Conservation (phyloP, 1,284 basidiomycete genomes). For the Ceratobasidium papillatum region DNA sequence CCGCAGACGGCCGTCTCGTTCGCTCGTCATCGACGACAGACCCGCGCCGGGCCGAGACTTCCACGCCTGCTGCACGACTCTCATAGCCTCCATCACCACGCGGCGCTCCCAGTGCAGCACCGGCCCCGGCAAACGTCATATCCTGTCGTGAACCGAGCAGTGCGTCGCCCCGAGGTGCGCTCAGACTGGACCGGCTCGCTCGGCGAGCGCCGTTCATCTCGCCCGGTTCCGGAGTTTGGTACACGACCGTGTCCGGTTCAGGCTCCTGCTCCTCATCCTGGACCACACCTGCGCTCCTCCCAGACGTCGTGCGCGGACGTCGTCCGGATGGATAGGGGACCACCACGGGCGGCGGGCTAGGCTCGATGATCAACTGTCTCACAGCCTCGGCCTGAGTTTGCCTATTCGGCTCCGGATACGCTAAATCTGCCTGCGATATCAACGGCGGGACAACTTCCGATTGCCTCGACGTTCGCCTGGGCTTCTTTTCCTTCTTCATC, state of each 20-base stretch:
- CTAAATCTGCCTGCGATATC: neutral
- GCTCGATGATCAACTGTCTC: slow-evolving; percentile 17
- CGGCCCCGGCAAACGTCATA: slow-evolving; percentile 26
- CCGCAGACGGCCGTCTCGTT: slow-evolving; percentile 6
- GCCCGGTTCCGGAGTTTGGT: slow-evolving; percentile 22
- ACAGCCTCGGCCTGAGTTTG: slow-evolving; percentile 11
- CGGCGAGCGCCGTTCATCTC: neutral
- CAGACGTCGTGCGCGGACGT: slow-evolving; percentile 25
- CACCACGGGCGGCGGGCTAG: slow-evolving; percentile 29
- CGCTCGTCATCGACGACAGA: slow-evolving; percentile 24
- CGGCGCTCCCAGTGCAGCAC: slow-evolving; percentile 9
- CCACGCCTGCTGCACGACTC: slow-evolving; percentile 1
- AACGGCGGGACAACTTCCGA: neutral
- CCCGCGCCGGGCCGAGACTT: slow-evolving; percentile 10
- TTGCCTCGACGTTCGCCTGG: slow-evolving; percentile 11
- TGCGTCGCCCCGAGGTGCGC: neutral
- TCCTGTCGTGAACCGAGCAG: slow-evolving; percentile 31
- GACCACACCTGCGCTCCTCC: neutral
- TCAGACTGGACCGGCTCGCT: slow-evolving; percentile 1
- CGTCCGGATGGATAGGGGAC: neutral
- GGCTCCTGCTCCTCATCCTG: slow-evolving; percentile 5
- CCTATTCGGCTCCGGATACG: slow-evolving; percentile 22
- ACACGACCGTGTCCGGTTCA: slow-evolving; percentile 36
- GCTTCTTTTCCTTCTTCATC: slow-evolving; percentile 24
- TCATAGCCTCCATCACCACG: slow-evolving; percentile 36